Percentiles rank a stretch among this genome's conserved stretches.
These are phyloP conservation scores for Ambispora gerdemannii DNA, from an alignment of 192 early-diverging fungal species.

Conservation along the genomic window DNA sequence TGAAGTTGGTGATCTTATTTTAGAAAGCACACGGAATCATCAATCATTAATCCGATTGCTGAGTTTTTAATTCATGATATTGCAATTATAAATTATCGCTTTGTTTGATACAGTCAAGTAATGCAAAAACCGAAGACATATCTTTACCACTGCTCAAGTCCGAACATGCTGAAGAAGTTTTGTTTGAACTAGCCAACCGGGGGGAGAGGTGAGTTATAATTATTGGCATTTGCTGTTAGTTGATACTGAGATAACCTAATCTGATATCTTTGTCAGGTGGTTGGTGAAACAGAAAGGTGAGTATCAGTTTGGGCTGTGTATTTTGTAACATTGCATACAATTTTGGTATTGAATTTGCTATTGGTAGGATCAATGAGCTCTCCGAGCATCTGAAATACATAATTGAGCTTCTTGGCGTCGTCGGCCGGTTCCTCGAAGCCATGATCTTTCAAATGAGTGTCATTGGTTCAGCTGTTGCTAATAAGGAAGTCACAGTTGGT, in stretches of 20 bases:
- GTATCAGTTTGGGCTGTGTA: neutral
- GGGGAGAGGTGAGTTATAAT: neutral
- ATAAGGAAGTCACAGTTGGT: neutral
- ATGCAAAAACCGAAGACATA: slow-evolving; percentile 1
- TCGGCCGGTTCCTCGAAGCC: slow-evolving; percentile 6
- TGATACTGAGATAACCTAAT: neutral
- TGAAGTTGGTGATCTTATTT: too few species aligned
- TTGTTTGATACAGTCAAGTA: neutral
- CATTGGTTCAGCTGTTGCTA: neutral
- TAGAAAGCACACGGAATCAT: too few species aligned
- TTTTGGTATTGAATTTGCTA: neutral
- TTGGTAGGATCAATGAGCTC: neutral
- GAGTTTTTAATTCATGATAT: too few species aligned
- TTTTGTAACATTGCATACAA: neutral
- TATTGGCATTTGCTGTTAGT: neutral
- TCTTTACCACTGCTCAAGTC: neutral
- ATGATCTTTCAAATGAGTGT: slow-evolving; percentile 18
- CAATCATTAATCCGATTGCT: too few species aligned
- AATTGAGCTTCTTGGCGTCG: slow-evolving; percentile 16
- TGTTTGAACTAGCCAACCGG: slow-evolving; percentile 1
- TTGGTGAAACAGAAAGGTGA: neutral
- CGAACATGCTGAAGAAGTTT: neutral
- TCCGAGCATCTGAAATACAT: neutral
- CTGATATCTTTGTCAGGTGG: slow-evolving; percentile 6
- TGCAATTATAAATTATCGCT: too few species aligned